These are phyloP conservation scores for Cryoendolithus antarcticus DNA, from an alignment of 2,329 filamentous ascomycete species.

Conservation along the genomic window DNA sequence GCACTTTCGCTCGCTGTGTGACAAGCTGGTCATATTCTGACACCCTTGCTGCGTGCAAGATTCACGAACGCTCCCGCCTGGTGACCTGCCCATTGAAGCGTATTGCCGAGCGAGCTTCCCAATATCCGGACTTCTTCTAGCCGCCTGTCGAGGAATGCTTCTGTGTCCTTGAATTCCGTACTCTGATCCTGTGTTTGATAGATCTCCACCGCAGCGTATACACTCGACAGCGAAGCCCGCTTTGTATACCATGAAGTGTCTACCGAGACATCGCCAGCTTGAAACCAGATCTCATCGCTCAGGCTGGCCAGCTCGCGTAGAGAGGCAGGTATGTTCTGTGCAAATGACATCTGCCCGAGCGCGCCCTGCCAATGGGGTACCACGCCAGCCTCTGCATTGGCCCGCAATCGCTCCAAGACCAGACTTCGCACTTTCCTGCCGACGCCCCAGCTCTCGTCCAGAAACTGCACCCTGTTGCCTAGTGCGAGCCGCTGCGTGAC, in stretches of 20 bases:
- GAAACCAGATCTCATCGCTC: slow-evolving; percentile 84
- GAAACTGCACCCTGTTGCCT: slow-evolving; percentile 34
- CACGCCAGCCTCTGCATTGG: slow-evolving; percentile 50
- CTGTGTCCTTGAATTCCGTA: slow-evolving; percentile 61
- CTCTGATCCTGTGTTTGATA: slow-evolving; percentile 89
- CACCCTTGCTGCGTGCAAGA: slow-evolving; percentile 74
- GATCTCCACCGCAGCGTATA: slow-evolving; percentile 66
- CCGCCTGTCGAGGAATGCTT: slow-evolving; percentile 64
- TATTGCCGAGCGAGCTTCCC: slow-evolving; percentile 48
- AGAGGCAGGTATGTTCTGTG: slow-evolving; percentile 61
- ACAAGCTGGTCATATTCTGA: slow-evolving; percentile 49
- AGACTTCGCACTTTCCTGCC: slow-evolving; percentile 56
- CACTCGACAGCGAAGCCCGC: slow-evolving; percentile 46
- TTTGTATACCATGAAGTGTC: slow-evolving; percentile 83
- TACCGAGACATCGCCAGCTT: slow-evolving; percentile 69
- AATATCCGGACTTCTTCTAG: slow-evolving; percentile 56
- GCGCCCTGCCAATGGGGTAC: slow-evolving; percentile 81
- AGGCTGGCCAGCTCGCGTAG: slow-evolving; percentile 68
- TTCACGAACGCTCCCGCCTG: slow-evolving; percentile 67
- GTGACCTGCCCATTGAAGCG: slow-evolving; percentile 72
- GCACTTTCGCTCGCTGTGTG: too few species aligned
- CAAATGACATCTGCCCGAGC: slow-evolving; percentile 79
- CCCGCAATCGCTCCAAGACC: slow-evolving; percentile 63
- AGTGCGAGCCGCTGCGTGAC: slow-evolving; percentile 53
- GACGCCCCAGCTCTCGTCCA: slow-evolving; percentile 31